Base-by-base conservation (phyloP, 306 rosid species). In the Calophaca sinica region DNA sequence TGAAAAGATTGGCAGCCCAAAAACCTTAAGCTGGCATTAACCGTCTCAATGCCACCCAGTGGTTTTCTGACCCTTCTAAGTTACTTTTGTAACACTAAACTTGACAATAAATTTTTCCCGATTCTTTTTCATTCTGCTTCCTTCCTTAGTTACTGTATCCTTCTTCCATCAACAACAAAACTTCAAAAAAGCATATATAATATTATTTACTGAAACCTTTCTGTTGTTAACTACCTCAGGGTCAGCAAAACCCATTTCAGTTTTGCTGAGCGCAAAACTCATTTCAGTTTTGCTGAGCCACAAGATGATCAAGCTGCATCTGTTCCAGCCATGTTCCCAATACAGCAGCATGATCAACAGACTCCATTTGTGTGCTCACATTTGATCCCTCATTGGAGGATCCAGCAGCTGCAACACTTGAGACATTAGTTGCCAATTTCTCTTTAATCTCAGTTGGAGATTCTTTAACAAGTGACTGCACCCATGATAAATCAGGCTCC, bases 401-500 rank as follows among this genome's bases (percentile, higher is more conserved):
- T 10, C 62, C 85, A 58, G 76, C 74, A 4, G 83, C 87, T 15
- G 78, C 62, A 63, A 33, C 86, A 73, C 74, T 73, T 3, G 93
- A 62, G 53, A 62, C 77, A 3, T 81, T 62, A 12, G 79, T 73
- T 59, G 82, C 73, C 62, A 81, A 70, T 78, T 80, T 89, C 51
- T 88, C 98, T 80, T 88, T 93, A 48, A 81, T 72, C 51, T 93
- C 98, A 6, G 88, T 88, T 38, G 97, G 96, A 82, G 97, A 88
- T 80, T 93, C 97, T 76, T 89, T 91, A 59, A 93, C 98, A 13
- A 93, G 98, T 26, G 97, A 93, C 62, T 93, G 98, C 79, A 93
- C 97, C 98, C 98, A 93, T 5, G 98, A 93, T 20, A 93, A 80
- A 84, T 93, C 97, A 1, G 98, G 97, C 79, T 93, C 98, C 86